Base-by-base conservation (phyloP, 2,329 filamentous ascomycete genomes). In the Botrytis tulipae region DNA sequence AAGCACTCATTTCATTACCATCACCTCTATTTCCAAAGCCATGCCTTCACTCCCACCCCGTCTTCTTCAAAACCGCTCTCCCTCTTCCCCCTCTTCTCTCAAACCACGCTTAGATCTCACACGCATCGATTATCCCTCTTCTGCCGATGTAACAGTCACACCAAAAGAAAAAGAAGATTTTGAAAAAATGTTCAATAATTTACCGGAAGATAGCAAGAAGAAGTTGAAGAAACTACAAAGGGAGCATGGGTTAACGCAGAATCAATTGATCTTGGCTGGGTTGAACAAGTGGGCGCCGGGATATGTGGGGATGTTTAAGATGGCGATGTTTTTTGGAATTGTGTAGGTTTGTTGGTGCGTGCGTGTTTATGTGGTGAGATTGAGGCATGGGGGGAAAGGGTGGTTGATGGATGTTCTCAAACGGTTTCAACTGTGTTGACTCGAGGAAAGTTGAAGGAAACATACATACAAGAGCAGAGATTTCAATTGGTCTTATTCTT, bases 321-420 rank as follows among this genome's bases (percentile, higher is more conserved):
- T 18, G 20, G 66, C 66, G 18, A 40, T 40, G 66, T 57, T 57
- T 57, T 69, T 69, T 42, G 48, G 66, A 12, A 40, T 69, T 57
- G 66, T 69, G 12, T 57, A 25, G 25, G 46, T 25, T 57, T 37
- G 3, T 35, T 14, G 12, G 29, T 51, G 29, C 9, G 20, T 51
- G 29, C 9, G 20, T 7, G 14, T 14, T 14, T 16, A 9, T 51
- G n/a, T 18, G 25, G 29, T 14, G 14, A 25, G 9, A 32, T 59
- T 4, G 57, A 22, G 18, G 20, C 35, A 4, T 25, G 46, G 46
- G 22, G 4, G 4, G 4, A 51, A 25, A 51, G 22, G 3, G 12
- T 54, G 48, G 25, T 54, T n/a, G 48, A 14, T n/a, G 3, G n/a
- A 29, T 18, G 51, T n/a, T 32, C 14, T 57, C n/a, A 57, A 29